Evolutionary conservation across 495 filamentous ascomycete species (phyloP).

Genomic region (Aspergillus ostianus): DNA sequence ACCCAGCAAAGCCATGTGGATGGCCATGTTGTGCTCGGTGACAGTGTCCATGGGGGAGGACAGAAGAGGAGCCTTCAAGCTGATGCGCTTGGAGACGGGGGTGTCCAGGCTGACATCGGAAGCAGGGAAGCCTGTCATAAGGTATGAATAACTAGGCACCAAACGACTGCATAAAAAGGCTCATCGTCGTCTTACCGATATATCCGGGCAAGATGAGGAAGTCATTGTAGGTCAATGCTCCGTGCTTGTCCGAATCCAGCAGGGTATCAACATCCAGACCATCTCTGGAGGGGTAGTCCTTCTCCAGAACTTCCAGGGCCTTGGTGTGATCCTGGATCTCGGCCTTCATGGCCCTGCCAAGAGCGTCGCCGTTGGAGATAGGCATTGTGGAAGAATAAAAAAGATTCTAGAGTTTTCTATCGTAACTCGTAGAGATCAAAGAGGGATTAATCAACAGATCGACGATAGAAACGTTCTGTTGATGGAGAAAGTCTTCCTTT

Average conservation of each 20-base stretch:
- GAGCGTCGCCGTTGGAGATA: slow-evolving; percentile 62
- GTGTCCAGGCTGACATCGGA: slow-evolving; percentile 86
- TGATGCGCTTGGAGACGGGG: slow-evolving; percentile 88
- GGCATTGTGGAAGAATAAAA: slow-evolving; percentile 57
- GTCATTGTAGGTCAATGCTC: slow-evolving; percentile 85
- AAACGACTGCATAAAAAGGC: slow-evolving; percentile 11
- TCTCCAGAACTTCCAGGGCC: slow-evolving; percentile 74
- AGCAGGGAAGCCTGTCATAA: slow-evolving; percentile 71
- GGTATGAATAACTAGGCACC: slow-evolving; percentile 53
- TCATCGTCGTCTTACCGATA: slow-evolving; percentile 50
- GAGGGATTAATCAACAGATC: slow-evolving; percentile 44
- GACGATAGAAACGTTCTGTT: slow-evolving; percentile 45
- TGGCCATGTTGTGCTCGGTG: slow-evolving; percentile 98
- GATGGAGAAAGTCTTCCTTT: slow-evolving; percentile 55
- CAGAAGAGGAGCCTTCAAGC: slow-evolving; percentile 88
- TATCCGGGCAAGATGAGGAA: slow-evolving; percentile 67
- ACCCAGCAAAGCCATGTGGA: slow-evolving; percentile 96
- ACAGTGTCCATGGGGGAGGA: slow-evolving; percentile 99
- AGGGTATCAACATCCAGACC: slow-evolving; percentile 81
- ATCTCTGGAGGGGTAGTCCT: slow-evolving; percentile 71
- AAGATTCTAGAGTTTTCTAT: slow-evolving; percentile 25
- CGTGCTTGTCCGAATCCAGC: slow-evolving; percentile 80
- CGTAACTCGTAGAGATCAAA: slow-evolving; percentile 22
- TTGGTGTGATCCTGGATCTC: slow-evolving; percentile 56
- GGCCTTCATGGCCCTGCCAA: slow-evolving; percentile 43